Evolutionary conservation across 1,139 yeast species (phyloP), one percentile per base, ranked within the genome.

Genomic region (Sugiyamaella castrensis): DNA sequence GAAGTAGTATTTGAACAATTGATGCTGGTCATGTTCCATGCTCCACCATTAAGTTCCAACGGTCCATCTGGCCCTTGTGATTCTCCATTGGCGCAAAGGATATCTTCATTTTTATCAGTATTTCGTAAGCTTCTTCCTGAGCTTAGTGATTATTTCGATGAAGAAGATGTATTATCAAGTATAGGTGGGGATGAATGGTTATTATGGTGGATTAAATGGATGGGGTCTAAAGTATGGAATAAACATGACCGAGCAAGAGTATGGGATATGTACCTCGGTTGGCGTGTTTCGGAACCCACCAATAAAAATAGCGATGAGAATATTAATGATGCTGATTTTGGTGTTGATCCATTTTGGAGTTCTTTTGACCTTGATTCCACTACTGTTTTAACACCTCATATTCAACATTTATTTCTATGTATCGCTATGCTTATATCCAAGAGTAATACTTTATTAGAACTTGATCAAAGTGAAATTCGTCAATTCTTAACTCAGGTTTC

Each of bases 161-260:
- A 88, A 60, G 97, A 91, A 61, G 92, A 85, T 54, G 80, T 85
- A 35, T 68, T 86, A 46, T 74, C 79, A 49, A 77, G 82, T 40
- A 56, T 61, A 15, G 70, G 79, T 43, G 91, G 87, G 58, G 94
- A 87, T 59, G 94, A 86, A 62, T 91, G 97, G 97, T 72, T 89
- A 33, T 76, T 87, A 34, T 91, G 96, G 95, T 91, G 97, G 97
- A 72, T 89, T 56, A 87, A 89, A 63, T 89, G 87, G 75, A 80
- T 87, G 62, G 97, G 97, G n/a, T 79, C 94, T 10, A 86, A 87
- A 66, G 91, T 85, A 8, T 82, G 95, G 80, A 84, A 91, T 46
- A 76, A 84, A 54, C 75, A 76, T 54, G 96, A 88, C 66, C 71
- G 96, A 48, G 96, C 94, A 3, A 74, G 96, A 54, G 75, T 88